Base-by-base conservation (phyloP, 805 yeast species). In the Myxozyma neotropica region DNA sequence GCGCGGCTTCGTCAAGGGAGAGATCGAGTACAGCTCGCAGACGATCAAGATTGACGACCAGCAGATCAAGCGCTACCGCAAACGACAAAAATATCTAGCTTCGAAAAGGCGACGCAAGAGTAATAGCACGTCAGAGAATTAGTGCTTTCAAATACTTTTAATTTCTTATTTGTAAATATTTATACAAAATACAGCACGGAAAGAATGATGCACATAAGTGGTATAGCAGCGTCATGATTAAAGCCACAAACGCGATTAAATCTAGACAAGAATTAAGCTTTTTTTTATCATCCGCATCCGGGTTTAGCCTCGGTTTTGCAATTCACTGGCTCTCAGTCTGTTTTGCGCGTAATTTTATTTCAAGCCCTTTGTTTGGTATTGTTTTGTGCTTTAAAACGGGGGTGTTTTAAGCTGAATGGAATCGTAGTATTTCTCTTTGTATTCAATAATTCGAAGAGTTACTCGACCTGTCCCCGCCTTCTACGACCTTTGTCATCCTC, bases 1-100 rank as follows among this genome's bases (percentile, higher is more conserved):
- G 4, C 33, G 46, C 31, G 62, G 65, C 12, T 31, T 55, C 21
- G 44, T 57, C 10, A 19, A 26, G 12, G 65, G 65, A 26, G 61
- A 60, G 40, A 38, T 60, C 36, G 48, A 49, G 39, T 38, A 53
- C 35, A 15, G 24, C 4, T 31, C 36, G 39, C 57, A 50, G 24
- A 53, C 57, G 1, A 47, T 53, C 38, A 60, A 56, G 35, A 29
- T 60, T 10, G 54, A 56, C 44, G 61, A 56, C 21, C 35, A 7
- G 23, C 49, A 60, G 42, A 43, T 60, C 36, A 53, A 56, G 29
- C 33, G 23, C 19, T 54, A 38, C 52, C 53, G 63, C 26, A 53
- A 53, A 39, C 59, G 64, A 31, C 48, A 53, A 39, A 51, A 35
- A 13, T 39, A 48, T 29, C 40, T 49, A 12, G 50, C 52, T 1